Evolutionary conservation across 768 basidiomycete species (phyloP), one percentile per base, ranked within the genome.

Genomic region (Punctularia strigosozonata): DNA sequence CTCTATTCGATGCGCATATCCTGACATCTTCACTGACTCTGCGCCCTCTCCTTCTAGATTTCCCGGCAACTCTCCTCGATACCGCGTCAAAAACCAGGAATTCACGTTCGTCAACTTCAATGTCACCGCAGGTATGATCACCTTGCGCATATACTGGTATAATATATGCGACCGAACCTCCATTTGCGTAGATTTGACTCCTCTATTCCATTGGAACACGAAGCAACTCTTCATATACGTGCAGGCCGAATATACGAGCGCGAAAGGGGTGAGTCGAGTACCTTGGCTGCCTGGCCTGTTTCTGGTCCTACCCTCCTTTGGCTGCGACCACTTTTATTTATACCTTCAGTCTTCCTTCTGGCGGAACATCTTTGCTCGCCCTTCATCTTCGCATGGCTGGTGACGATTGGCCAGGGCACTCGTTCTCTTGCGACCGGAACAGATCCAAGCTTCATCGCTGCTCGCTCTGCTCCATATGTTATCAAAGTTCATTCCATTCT

Each of bases 181-280:
- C 42, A 6, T 25, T 38, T 25, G 18, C 17, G 34, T 46, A 90
- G 90, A 94, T 60, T 65, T 94, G 4, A 64, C 73, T 6, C 75
- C 90, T 10, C 66, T 94, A 22, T 94, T 91, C 61, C 65, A 91
- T 60, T 94, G 89, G 89, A 94, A 94, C 58, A 92, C 90, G n/a
- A 94, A 94, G 59, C 90, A 94, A 53, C 53, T 94, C 8, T 92
- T 94, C 56, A 56, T 92, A 10, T 90, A 86, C 51, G 70, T 94
- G 24, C 74, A 79, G 49, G 90, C 85, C 1, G 87, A 92, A 55
- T 92, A 90, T 53, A 68, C 67, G 24, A 83, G 78, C 39, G 57
- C 67, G 0, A 62, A 80, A 56, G 77, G 85, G 34, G 89, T 89
- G 54, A 62, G 84, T 58, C 15, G 17, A 33, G 14, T 21, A 14